phyloP scores from a whole-genome alignment of 2,329 filamentous ascomycete genomes.

The Ophiocordyceps robertsii region DNA sequence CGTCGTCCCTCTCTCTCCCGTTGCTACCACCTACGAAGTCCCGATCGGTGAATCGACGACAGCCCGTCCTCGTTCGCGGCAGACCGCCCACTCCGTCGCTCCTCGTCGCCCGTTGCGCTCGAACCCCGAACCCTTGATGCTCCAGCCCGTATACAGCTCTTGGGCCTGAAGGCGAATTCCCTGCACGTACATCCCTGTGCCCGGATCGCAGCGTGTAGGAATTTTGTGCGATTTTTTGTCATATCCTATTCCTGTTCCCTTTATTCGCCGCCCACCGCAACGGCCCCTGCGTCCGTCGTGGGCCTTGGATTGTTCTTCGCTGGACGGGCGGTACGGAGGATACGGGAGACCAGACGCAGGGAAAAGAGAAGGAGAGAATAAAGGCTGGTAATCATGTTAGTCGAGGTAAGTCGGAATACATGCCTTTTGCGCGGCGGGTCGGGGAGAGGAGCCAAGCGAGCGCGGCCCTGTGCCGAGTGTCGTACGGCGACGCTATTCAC shows the following conservation, averaged over 20 bases:
- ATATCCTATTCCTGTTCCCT: not conserved
- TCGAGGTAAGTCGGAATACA: slow-evolving; percentile 18
- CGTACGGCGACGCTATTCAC: not conserved
- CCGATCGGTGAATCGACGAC: not conserved
- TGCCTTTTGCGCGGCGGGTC: no score
- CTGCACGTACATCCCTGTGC: not conserved
- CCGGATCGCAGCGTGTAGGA: slow-evolving; percentile 1
- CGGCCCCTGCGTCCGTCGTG: not conserved
- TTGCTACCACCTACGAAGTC: not conserved
- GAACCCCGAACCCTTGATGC: no score
- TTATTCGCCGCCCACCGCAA: not conserved
- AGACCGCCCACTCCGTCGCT: not conserved
- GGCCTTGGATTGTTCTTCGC: no score
- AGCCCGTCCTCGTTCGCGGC: not conserved
- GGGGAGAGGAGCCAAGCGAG: not conserved
- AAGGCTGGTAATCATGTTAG: slow-evolving; percentile 16
- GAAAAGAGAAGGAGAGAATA: slow-evolving; percentile 7
- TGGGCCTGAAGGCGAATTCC: not conserved
- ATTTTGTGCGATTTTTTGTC: not conserved
- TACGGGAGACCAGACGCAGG: not conserved
- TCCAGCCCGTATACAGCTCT: not conserved
- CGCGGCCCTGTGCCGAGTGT: not conserved
- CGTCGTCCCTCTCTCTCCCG: not conserved
- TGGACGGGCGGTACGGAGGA: not conserved
- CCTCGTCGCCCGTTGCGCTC: not conserved